Percentiles rank a stretch among this genome's conserved stretches.
These are phyloP conservation scores for Tilletia walkeri DNA, from an alignment of 1,284 basidiomycete species.

Conservation along the genomic window DNA sequence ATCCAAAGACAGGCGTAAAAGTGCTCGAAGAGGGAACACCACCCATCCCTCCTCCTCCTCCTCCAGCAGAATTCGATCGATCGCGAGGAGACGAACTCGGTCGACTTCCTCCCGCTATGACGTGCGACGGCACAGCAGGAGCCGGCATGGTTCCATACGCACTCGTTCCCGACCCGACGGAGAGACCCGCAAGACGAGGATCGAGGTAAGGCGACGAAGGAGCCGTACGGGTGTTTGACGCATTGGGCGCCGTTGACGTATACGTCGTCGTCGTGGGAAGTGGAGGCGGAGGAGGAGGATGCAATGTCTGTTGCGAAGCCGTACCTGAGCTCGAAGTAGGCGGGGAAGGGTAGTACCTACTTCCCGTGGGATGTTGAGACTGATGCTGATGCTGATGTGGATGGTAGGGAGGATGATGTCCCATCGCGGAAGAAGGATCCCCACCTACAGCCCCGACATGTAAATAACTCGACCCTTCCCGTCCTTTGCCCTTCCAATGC, in stretches of 20 bases:
- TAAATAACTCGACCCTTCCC: not conserved
- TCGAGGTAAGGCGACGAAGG: constrained; percentile 11
- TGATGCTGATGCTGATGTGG: constrained; percentile 2
- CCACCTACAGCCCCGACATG: not conserved
- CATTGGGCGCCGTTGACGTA: no score
- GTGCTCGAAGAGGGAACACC: not conserved
- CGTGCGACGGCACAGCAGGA: not conserved
- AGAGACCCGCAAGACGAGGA: not conserved
- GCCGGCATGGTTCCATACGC: not conserved
- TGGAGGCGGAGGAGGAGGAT: no score
- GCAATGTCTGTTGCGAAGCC: not conserved
- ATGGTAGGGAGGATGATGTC: not conserved
- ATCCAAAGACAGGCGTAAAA: not conserved
- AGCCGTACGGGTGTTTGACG: not conserved
- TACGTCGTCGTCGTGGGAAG: no score
- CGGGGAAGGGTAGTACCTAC: not conserved
- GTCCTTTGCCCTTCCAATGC: not conserved
- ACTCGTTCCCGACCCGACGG: not conserved
- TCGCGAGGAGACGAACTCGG: not conserved
- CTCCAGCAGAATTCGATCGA: constrained; percentile 5
- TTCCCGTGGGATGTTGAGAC: not conserved
- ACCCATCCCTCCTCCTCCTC: no score
- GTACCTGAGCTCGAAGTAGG: not conserved
- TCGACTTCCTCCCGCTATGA: not conserved
- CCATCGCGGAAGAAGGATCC: not conserved